Base-by-base conservation (phyloP, 2,329 filamentous ascomycete genomes). In the Fusarium sp. region DNA sequence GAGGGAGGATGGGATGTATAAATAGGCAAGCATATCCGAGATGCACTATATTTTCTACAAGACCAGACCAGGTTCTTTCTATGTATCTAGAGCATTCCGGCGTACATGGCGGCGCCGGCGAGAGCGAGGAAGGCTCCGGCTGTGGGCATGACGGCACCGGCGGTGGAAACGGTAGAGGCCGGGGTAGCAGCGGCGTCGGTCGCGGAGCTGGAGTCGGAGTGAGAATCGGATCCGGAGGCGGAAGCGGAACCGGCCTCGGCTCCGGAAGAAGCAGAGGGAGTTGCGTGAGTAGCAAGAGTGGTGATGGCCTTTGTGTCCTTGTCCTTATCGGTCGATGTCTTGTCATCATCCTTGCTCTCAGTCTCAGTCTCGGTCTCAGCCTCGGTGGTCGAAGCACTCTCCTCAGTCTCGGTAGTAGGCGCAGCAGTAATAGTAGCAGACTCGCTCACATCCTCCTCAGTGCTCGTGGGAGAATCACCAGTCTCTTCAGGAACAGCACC, bases 91-190 rank as follows among this genome's bases (percentile, higher is more conserved):
- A 81, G 39, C 45, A 81, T 63, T 32, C 77, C 80, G 53, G 74
- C 69, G 50, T 75, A 78, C 55, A 77, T 79, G 26, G 74, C 80
- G 44, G 78, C 76, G 45, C 79, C 80, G 50, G 78, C 80, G 50
- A 80, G 45, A 38, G 80, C 79, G 24, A 81, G 58, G 30, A 78
- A 60, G 35, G 77, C 76, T 17, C 56, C 78, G 45, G 74, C 76
- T 30, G 79, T 77, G 30, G 78, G 68, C 70, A 76, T 69, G 39
- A 66, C 75, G 30, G 78, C 75, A 26, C 75, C 76, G 47, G 67
- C 74, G 47, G 76, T 75, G 47, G 75, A 73, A 58, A 70, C 60
- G 41, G 73, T 63, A 28, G 69, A 53, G 35, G 65, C 69, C 55
- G 67, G 62, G 32, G 75, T 67, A 50, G 75, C 66, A 51, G 71